Evolutionary conservation across 192 early-diverging fungal species (phyloP).

Genomic region (Dimargaris verticillata): DNA sequence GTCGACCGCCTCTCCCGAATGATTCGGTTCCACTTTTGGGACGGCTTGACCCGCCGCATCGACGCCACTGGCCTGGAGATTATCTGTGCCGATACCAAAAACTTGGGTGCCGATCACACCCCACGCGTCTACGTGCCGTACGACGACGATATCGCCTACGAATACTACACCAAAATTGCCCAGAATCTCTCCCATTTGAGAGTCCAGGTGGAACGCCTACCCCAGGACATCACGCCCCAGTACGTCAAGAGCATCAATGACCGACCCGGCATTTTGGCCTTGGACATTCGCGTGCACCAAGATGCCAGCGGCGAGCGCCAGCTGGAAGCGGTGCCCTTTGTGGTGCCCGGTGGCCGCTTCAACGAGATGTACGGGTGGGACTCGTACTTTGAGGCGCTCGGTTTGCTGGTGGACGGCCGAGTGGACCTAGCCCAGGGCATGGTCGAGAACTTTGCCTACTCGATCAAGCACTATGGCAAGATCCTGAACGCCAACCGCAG

Average conservation of each 20-base stretch:
- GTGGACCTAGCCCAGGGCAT: conserved; percentile 76
- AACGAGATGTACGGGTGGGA: conserved; percentile 99
- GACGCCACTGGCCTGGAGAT: conserved; percentile 71
- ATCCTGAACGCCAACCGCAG: conserved; percentile 96
- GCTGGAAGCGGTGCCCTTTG: conserved; percentile 72
- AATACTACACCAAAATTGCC: conserved; percentile 67
- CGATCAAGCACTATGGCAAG: conserved; percentile 96
- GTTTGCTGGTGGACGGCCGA: conserved; percentile 72
- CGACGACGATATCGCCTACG: conserved; percentile 50
- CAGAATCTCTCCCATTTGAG: conserved; percentile 44
- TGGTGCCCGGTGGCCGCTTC: conserved; percentile 95
- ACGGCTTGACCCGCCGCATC: conserved; percentile 78
- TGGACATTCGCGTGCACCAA: conserved; percentile 30
- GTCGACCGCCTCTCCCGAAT: conserved; percentile 75
- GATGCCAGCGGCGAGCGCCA: conserved; percentile 32
- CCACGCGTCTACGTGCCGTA: conserved; percentile 87
- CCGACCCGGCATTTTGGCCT: conserved; percentile 73
- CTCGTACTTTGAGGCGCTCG: conserved; percentile 83
- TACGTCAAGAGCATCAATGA: conserved; percentile 88
- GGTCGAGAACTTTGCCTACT: conserved; percentile 95
- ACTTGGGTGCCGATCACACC: conserved; percentile 49
- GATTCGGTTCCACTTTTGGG: conserved; percentile 91
- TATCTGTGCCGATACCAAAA: conserved; percentile 88
- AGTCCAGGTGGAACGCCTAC: conserved; percentile 65
- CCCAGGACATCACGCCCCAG: conserved; percentile 65